Conservation (phyloP, 1,139 yeast genomes). For the Nematodospora anomalae region DNA sequence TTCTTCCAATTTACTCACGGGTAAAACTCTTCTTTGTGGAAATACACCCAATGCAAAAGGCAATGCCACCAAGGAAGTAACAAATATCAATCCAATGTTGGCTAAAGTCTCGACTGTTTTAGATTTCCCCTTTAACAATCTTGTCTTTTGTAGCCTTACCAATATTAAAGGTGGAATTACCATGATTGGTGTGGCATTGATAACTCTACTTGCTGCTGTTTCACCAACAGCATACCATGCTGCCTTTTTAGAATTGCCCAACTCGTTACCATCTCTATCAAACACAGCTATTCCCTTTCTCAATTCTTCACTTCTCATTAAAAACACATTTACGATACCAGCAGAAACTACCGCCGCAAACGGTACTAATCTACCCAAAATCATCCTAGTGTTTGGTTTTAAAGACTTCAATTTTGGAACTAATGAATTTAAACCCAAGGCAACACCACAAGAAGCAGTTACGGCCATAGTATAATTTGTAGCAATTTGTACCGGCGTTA, state of each 20-base stretch:
- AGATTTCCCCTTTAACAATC: constrained; percentile 64
- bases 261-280: constrained; percentile 61
- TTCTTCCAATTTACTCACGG: constrained; percentile 60
- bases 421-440: constrained; percentile 83
- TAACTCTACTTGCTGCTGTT: constrained; percentile 91
- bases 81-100: constrained; percentile 81
- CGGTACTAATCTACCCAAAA: constrained; percentile 86
- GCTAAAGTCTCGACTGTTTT: constrained; percentile 62
- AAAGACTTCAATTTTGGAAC: constrained; percentile 78
- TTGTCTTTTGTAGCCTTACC: constrained; percentile 68
- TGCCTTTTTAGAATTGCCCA: constrained; percentile 83
- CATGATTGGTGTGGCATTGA: constrained; percentile 97
- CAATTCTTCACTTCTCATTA: constrained; percentile 95
- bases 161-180: constrained; percentile 87
- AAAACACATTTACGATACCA: constrained; percentile 87
- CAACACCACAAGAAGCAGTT: constrained; percentile 91
- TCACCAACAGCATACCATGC: constrained; percentile 94
- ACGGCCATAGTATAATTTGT: constrained; percentile 87
- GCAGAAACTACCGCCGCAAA: constrained; percentile 98
- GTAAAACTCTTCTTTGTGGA: constrained; percentile 78
- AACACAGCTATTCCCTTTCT: constrained; percentile 78
- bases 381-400: constrained; percentile 63
- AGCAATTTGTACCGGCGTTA: constrained; percentile 72
- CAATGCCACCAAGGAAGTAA: constrained; percentile 80
- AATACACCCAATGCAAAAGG: constrained; percentile 95